phyloP scores from a whole-genome alignment of 768 basidiomycete genomes.

The Strobilomyces dryophilus region DNA sequence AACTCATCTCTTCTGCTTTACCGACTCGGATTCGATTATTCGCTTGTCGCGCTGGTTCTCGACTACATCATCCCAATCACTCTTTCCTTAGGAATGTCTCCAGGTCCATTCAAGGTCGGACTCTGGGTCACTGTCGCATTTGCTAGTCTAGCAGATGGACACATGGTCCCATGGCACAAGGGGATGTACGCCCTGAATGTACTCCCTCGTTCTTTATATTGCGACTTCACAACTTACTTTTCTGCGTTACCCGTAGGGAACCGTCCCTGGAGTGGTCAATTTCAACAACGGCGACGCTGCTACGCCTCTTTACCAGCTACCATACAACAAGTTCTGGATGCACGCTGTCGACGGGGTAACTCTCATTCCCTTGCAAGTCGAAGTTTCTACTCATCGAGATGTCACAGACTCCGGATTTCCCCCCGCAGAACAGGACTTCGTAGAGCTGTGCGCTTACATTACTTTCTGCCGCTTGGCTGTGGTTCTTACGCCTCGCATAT shows the following conservation, averaged over 20 bases:
- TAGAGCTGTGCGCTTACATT: constrained; percentile 10
- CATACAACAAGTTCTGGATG: constrained; percentile 8
- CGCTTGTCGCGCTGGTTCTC: constrained; percentile 8
- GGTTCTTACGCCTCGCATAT: not conserved
- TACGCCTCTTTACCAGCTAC: not conserved
- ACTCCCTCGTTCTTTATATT: not conserved
- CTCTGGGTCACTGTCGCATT: constrained; percentile 10
- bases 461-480: not conserved
- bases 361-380: not conserved
- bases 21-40: not conserved
- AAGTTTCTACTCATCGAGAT: not conserved
- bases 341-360: not conserved
- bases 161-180: not conserved
- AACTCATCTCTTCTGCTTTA: not conserved
- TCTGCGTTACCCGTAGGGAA: constrained; percentile 4
- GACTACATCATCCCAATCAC: not conserved
- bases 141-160: constrained; percentile 10
- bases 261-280: not conserved
- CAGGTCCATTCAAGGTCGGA: not conserved
- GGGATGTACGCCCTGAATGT: constrained; percentile 13
- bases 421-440: not conserved
- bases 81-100: constrained; percentile 1
- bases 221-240: not conserved
- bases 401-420: not conserved
- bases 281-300: not conserved